These are phyloP conservation scores for Hyaloscypha bicolor DNA, from an alignment of 495 filamentous ascomycete species.

Conservation along the genomic window DNA sequence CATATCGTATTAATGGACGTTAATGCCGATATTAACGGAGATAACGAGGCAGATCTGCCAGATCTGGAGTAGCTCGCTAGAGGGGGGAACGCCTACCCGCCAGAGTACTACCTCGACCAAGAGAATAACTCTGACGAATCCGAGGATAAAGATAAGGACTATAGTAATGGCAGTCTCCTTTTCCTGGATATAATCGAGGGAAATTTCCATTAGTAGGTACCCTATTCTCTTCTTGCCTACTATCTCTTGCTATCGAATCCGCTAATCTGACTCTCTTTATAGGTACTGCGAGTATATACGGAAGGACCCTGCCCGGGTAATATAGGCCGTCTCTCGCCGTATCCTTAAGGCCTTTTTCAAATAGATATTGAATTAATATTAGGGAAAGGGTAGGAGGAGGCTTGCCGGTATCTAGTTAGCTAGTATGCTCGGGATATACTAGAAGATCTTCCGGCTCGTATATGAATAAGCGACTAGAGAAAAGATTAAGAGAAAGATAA, in stretches of 20 bases:
- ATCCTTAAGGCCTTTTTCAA: conserved; percentile 38
- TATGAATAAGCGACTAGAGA: conserved; percentile 53
- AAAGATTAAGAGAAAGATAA: conserved; percentile 52
- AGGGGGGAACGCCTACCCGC: conserved; percentile 37
- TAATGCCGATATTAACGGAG: conserved; percentile 18
- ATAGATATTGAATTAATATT: conserved; percentile 37
- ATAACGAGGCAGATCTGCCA: conserved; percentile 7
- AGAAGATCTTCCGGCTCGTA: conserved; percentile 42
- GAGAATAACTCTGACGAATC: conserved; percentile 41
- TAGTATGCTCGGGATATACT: conserved; percentile 41
- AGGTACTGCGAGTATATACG: conserved; percentile 35
- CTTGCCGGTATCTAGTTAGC: conserved; percentile 37
- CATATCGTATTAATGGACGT: not conserved
- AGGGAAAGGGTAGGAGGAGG: conserved; percentile 39
- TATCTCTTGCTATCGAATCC: conserved; percentile 17
- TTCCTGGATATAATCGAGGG: conserved; percentile 33
- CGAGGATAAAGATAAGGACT: conserved; percentile 40
- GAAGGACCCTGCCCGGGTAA: conserved; percentile 33
- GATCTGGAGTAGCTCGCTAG: conserved; percentile 17
- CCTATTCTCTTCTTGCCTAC: conserved; percentile 21
- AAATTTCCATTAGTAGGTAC: conserved; percentile 30
- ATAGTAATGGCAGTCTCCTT: conserved; percentile 35
- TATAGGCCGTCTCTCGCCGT: conserved; percentile 26
- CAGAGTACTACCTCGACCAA: conserved; percentile 42
- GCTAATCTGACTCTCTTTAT: conserved; percentile 25